These are phyloP conservation scores for Yarrowia phangngaensis DNA, from an alignment of 805 yeast species.

Conservation along the genomic window DNA sequence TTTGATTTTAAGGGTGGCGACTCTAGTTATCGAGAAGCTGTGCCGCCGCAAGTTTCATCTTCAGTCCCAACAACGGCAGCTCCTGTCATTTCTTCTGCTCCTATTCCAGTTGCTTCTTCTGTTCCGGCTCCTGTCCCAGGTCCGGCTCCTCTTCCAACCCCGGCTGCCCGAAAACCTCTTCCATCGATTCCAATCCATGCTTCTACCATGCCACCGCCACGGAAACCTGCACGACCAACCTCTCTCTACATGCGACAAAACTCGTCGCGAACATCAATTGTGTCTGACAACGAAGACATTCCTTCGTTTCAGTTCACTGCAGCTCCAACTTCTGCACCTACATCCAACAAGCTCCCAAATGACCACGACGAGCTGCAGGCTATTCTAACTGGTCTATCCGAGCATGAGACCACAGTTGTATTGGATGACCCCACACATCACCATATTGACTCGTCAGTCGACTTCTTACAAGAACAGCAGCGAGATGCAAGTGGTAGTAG, in stretches of 20 bases:
- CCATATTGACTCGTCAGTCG: conserved; percentile 40
- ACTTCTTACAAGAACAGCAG: conserved; percentile 39
- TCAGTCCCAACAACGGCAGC: too few relatives aligned
- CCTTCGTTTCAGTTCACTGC: conserved; percentile 20
- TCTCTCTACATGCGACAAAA: conserved; percentile 17
- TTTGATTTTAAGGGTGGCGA: conserved; percentile 10
- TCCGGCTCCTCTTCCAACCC: not conserved
- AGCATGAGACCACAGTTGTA: conserved; percentile 38
- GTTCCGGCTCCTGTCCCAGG: conserved; percentile 1
- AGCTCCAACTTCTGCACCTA: conserved; percentile 5
- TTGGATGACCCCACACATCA: conserved; percentile 34
- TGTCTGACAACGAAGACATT: conserved; percentile 10
- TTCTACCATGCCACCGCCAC: conserved; percentile 19
- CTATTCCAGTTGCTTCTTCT: not conserved
- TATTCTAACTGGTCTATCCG: conserved; percentile 40
- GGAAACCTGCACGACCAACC: conserved; percentile 27
- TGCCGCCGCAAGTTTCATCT: too few relatives aligned
- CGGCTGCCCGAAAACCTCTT: conserved; percentile 13
- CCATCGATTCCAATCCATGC: conserved; percentile 9
- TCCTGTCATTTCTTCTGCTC: not conserved
- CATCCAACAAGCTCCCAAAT: conserved; percentile 26
- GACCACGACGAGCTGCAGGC: conserved; percentile 36
- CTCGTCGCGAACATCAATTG: conserved; percentile 10
- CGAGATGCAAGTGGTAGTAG: conserved; percentile 30
- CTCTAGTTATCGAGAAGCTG: too few relatives aligned